Percentiles rank a stretch among this genome's conserved stretches.
Evolutionary conservation across 2,329 filamentous ascomycete species (phyloP).

Genomic region (Hymenoscyphus fraxineus): DNA sequence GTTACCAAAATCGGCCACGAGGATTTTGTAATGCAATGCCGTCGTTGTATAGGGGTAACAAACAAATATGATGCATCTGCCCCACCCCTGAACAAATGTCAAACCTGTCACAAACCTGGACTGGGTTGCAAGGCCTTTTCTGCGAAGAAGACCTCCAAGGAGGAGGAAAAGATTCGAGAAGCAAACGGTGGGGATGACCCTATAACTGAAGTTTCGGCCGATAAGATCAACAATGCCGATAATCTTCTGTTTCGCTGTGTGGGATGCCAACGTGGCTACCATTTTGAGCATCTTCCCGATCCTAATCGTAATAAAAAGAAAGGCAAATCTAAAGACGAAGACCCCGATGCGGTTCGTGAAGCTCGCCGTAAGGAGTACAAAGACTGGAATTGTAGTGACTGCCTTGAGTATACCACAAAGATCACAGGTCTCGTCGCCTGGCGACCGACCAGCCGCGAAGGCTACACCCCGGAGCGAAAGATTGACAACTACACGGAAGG

Average conservation of each 20-base stretch:
- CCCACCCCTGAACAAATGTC: conserved; percentile 69
- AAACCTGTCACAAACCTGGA: conserved; percentile 63
- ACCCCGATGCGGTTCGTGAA: conserved; percentile 49
- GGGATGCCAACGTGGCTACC: conserved; percentile 73
- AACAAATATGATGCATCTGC: conserved; percentile 64
- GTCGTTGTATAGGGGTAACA: conserved; percentile 69
- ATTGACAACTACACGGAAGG: conserved; percentile 62
- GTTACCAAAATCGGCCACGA: conserved; percentile 78
- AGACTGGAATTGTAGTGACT: conserved; percentile 77
- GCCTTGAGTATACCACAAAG: conserved; percentile 60
- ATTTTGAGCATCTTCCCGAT: conserved; percentile 68
- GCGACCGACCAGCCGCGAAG: conserved; percentile 64
- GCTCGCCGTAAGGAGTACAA: conserved; percentile 70
- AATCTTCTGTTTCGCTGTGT: conserved; percentile 82
- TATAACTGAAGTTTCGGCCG: conserved; percentile 56
- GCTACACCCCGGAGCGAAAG: conserved; percentile 49
- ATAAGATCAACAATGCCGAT: conserved; percentile 68
- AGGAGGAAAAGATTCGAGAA: conserved; percentile 79
- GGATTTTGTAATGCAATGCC: conserved; percentile 85
- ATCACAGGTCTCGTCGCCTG: conserved; percentile 81
- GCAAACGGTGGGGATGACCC: conserved; percentile 79
- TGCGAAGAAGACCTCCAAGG: conserved; percentile 64
- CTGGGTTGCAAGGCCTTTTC: conserved; percentile 72
- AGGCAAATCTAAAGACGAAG: conserved; percentile 36
- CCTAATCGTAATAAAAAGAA: conserved; percentile 39